Evolutionary conservation across 2,329 filamentous ascomycete species (phyloP), one percentile per base, ranked within the genome.

Genomic region (Stachybotrys chlorohalonatus): DNA sequence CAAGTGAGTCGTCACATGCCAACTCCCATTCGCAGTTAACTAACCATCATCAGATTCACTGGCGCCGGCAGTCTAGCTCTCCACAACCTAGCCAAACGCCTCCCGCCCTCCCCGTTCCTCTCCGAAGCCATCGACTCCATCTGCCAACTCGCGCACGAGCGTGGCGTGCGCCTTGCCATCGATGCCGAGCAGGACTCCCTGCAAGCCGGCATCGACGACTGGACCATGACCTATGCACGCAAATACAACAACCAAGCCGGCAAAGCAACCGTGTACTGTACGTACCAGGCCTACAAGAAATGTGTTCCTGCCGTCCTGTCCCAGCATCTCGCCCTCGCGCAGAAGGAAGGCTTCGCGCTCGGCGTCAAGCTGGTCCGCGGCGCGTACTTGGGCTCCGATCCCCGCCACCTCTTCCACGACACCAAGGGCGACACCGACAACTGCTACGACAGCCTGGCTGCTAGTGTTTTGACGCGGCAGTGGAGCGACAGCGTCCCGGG

Each of bases 111-210:
- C 1, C 75, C 79, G 5, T 78, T 80, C 7, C 84, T 96, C 63
- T 77, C 80, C 53, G 71, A 79, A 13, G 86, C 88, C 13, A 89
- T 95, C 58, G 81, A 89, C 60, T 76, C 82, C 51, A 85, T 95
- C 59, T 95, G 90, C 71, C 75, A 84, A 50, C 80, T 87, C 15
- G 90, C 90, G 0, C 78, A 82, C 2, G 74, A 81, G 45, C 83
- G 85, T 52, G 83, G 85, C 30, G 83, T 95, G 3, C 80, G 83
- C 3, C 78, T 96, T 1, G 81, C 95, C 2, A 90, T 95, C 58
- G 90, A 95, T 59, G 92, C 90, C 1, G 92, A 96, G 71, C 90
- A 95, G 69, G 84, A 86, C 55, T 79, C 82, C 54, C 80, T 94
- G 32, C 89, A 95, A 71, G 74, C 80, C 6, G 90, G 90, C 7